A percentile compares a stretch with the other conserved stretches of the same genome.
Conservation (phyloP, 305 asterid species). For the Stenogyne calaminthoides region DNA sequence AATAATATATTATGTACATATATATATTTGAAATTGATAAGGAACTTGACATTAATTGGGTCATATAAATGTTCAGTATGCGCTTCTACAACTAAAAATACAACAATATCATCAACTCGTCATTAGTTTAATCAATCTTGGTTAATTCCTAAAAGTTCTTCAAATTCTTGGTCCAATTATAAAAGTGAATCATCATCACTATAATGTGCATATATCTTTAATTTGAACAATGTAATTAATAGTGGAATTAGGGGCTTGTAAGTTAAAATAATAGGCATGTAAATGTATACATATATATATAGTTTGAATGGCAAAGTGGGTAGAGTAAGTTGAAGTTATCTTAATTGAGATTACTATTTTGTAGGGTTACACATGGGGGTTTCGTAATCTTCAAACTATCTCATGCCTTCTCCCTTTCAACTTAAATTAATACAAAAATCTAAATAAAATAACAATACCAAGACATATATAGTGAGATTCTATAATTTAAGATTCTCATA, state of each 20-base stretch:
- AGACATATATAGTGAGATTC: background rate
- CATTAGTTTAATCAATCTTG: background rate
- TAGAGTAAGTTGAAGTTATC: conserved; percentile 33
- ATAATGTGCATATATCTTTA: too few relatives aligned
- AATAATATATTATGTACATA: too few relatives aligned
- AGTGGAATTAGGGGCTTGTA: too few relatives aligned
- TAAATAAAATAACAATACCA: background rate
- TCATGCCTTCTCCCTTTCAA: background rate
- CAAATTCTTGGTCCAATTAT: background rate
- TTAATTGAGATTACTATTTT: conserved; percentile 16
- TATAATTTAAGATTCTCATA: background rate
- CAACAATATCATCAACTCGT: too few relatives aligned
- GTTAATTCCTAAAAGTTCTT: background rate
- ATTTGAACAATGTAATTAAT: too few relatives aligned
- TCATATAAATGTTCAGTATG: background rate
- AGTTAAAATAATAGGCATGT: too few relatives aligned
- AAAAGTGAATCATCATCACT: background rate
- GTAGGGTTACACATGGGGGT: conserved; percentile 40
- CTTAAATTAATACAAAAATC: background rate
- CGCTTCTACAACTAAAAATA: background rate
- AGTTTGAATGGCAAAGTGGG: background rate
- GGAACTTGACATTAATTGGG: too few relatives aligned
- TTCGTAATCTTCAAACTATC: conserved; percentile 53
- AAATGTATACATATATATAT: background rate
- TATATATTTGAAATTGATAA: too few relatives aligned